A percentile compares a stretch with the other conserved stretches of the same genome.
These are phyloP conservation scores for Malassezia yamatoensis DNA, from an alignment of 1,284 basidiomycete genomes.

Conservation along the genomic window DNA sequence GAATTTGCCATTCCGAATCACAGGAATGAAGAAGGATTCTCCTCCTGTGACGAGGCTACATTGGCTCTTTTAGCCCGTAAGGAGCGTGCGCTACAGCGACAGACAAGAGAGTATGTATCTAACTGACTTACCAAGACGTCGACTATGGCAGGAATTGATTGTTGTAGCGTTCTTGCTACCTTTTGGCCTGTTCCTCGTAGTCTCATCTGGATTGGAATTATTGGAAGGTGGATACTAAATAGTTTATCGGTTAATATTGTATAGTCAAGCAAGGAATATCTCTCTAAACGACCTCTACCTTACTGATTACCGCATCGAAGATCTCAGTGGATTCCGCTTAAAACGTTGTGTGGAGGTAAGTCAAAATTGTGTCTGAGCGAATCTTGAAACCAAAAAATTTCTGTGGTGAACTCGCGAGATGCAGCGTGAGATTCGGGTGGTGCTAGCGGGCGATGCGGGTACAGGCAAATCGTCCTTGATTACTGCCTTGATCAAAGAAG, in stretches of 20 bases:
- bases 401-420: conserved; percentile 50
- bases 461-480: conserved; percentile 44
- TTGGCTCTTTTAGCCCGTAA: conserved; percentile 39
- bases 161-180: conserved; percentile 30
- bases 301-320: no score
- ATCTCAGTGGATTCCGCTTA: no score
- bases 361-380: not conserved
- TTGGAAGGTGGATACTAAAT: conserved; percentile 22
- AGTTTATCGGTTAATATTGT: not conserved
- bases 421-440: conserved; percentile 80
- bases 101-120: conserved; percentile 20
- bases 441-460: conserved; percentile 83
- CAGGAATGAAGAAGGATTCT: conserved; percentile 21
- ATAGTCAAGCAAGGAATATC: not conserved
- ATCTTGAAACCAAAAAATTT: not conserved
- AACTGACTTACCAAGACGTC: conserved; percentile 21
- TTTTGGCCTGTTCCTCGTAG: conserved; percentile 25
- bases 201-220: conserved; percentile 25
- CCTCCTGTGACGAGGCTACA: conserved; percentile 31
- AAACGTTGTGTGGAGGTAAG: not conserved
- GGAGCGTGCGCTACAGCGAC: conserved; percentile 36
- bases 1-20: conserved; percentile 21
- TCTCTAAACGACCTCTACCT: no score
- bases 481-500: conserved; percentile 62
- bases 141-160: conserved; percentile 16